A percentile compares a stretch with the other conserved stretches of the same genome.
Evolutionary conservation across 495 filamentous ascomycete genomes (phyloP).

Genomic region (Neurospora tetraspora): DNA sequence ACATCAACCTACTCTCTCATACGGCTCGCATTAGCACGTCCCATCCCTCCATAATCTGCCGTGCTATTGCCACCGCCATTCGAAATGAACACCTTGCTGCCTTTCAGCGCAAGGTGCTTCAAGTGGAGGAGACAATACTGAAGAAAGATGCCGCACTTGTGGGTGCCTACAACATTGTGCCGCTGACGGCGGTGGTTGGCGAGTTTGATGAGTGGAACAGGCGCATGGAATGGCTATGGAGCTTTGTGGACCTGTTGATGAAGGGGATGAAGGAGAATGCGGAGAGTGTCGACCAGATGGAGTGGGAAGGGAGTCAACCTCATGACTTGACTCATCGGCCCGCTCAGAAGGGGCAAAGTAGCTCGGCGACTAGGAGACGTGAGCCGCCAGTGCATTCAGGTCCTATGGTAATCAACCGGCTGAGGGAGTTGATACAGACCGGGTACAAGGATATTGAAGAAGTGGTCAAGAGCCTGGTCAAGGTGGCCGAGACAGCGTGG

Average conservation of each 20-base stretch:
- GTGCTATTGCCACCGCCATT: conserved; percentile 76
- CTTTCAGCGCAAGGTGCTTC: conserved; percentile 74
- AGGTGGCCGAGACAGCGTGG: conserved; percentile 80
- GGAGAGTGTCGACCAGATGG: neutral
- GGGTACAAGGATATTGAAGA: conserved; percentile 79
- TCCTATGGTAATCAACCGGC: conserved; percentile 62
- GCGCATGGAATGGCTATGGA: conserved; percentile 77
- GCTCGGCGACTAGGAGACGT: neutral
- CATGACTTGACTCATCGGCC: conserved; percentile 4
- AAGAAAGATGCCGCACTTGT: conserved; percentile 60
- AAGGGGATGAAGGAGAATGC: conserved; percentile 3
- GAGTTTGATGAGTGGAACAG: conserved; percentile 80
- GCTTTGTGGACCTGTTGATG: conserved; percentile 56
- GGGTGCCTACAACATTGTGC: conserved; percentile 86
- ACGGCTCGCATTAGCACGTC: conserved; percentile 53
- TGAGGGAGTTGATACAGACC: conserved; percentile 68
- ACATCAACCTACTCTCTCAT: conserved; percentile 54
- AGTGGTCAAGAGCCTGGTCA: conserved; percentile 57
- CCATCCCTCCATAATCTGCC: conserved; percentile 72
- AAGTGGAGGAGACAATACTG: conserved; percentile 72
- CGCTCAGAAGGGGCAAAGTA: neutral
- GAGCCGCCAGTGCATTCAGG: conserved; percentile 2
- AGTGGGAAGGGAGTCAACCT: neutral
- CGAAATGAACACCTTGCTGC: conserved; percentile 58
- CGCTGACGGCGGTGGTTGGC: conserved; percentile 70